These are phyloP conservation scores for Beverwykella pulmonaria DNA, from an alignment of 495 filamentous ascomycete genomes.

Conservation along the genomic window DNA sequence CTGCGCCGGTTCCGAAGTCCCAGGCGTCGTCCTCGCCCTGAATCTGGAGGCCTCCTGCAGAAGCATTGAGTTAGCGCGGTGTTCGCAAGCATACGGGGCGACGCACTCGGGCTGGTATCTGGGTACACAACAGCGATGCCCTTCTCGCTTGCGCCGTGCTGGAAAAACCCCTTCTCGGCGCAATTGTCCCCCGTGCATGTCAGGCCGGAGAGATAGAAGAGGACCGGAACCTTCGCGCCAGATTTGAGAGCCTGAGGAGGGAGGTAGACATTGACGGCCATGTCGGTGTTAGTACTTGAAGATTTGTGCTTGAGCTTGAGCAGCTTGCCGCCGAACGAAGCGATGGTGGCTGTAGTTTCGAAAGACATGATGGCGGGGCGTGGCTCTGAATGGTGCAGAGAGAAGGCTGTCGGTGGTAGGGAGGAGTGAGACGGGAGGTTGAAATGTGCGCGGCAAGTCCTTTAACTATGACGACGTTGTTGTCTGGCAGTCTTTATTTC, in stretches of 20 bases:
- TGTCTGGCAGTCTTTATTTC: neutral
- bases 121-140: slow-evolving; percentile 90
- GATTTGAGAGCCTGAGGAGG: slow-evolving; percentile 58
- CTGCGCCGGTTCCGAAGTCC: slow-evolving; percentile 89
- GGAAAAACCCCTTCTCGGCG: slow-evolving; percentile 95
- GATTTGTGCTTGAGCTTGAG: slow-evolving; percentile 89
- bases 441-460: neutral
- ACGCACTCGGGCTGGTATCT: slow-evolving; percentile 83
- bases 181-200: slow-evolving; percentile 97
- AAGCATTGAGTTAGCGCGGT: neutral
- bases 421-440: neutral
- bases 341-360: slow-evolving; percentile 84
- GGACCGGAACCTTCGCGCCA: slow-evolving; percentile 69
- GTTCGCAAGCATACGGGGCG: slow-evolving; percentile 37
- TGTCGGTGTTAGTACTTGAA: slow-evolving; percentile 65
- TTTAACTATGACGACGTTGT: slow-evolving; percentile 12
- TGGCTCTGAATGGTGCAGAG: neutral
- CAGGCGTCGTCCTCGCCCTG: slow-evolving; percentile 79
- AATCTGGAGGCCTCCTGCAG: slow-evolving; percentile 67
- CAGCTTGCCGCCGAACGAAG: slow-evolving; percentile 92
- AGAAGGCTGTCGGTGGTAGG: neutral
- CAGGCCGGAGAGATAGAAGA: slow-evolving; percentile 93
- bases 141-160: slow-evolving; percentile 71
- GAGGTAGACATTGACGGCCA: slow-evolving; percentile 70
- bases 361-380: slow-evolving; percentile 64